Evolutionary conservation across 202 grass and related monocot genomes (phyloP).

Genomic region (Brachypodium distachyon): DNA sequence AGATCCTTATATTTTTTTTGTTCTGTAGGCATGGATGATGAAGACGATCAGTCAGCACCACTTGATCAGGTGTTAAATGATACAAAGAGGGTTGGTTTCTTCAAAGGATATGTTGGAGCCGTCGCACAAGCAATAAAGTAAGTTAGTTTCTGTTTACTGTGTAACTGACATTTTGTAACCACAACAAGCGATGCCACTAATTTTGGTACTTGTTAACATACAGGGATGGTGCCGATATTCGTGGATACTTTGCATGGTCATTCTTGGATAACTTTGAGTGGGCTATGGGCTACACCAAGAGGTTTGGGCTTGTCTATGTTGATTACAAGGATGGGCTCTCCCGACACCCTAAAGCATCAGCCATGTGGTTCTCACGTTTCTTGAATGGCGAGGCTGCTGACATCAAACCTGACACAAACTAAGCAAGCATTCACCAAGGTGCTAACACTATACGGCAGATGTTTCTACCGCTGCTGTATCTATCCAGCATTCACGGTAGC

Average conservation of each 20-base stretch:
- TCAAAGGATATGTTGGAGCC: constrained; percentile 61
- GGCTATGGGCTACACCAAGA: constrained; percentile 94
- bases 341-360: constrained; percentile 77
- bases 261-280: constrained; percentile 98
- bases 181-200: not conserved
- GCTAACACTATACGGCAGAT: not conserved
- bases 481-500: not conserved
- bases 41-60: constrained; percentile 54
- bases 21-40: constrained; percentile 85
- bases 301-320: constrained; percentile 84
- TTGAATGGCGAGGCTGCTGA: constrained; percentile 31
- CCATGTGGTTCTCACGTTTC: constrained; percentile 80
- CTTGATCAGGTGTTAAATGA: constrained; percentile 71
- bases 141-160: not conserved
- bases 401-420: constrained; percentile 26
- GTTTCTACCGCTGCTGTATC: constrained; percentile 3
- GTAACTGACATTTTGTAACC: not conserved
- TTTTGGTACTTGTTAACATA: not conserved
- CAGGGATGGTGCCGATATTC: constrained; percentile 79
- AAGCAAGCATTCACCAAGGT: not conserved
- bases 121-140: constrained; percentile 78
- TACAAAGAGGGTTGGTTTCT: constrained; percentile 66
- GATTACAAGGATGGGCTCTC: constrained; percentile 93
- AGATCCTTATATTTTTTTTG: constrained; percentile 10
- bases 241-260: constrained; percentile 95